Evolutionary conservation across 495 filamentous ascomycete species (phyloP).

Genomic region (Thozetella sp.): DNA sequence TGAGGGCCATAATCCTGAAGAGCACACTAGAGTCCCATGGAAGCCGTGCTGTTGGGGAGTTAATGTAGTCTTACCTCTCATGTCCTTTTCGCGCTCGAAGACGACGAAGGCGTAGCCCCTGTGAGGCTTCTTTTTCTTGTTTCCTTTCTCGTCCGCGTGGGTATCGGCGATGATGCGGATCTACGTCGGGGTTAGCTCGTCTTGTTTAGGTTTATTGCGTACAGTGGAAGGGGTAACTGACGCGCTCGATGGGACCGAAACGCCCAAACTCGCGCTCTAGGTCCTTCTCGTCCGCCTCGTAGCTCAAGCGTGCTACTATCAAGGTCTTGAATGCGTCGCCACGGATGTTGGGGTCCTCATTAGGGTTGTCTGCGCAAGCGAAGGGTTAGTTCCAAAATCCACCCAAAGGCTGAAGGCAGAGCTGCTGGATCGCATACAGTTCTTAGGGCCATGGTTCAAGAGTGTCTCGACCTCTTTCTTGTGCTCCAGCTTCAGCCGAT

Average conservation of each 20-base stretch:
- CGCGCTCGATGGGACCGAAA: conserved; percentile 92
- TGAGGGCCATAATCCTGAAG: conserved; percentile 53
- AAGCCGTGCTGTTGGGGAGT: conserved; percentile 36
- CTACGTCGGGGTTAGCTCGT: conserved; percentile 43
- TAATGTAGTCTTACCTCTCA: conserved; percentile 84
- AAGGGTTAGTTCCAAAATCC: conserved; percentile 8
- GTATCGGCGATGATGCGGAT: conserved; percentile 82
- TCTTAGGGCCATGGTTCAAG: conserved; percentile 63
- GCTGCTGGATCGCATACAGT: conserved; percentile 58
- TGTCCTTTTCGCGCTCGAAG: conserved; percentile 96
- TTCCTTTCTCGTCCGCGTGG: conserved; percentile 66
- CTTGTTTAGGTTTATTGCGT: not conserved
- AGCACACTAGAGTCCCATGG: conserved; percentile 15
- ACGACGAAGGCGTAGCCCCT: conserved; percentile 96
- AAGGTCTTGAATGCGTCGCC: conserved; percentile 95
- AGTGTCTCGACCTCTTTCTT: conserved; percentile 63
- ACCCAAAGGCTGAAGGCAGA: conserved; percentile 3
- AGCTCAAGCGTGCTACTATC: conserved; percentile 88
- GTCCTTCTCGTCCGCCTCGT: conserved; percentile 85
- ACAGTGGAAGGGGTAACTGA: conserved; percentile 39
- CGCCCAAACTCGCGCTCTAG: conserved; percentile 93
- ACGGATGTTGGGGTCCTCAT: conserved; percentile 79
- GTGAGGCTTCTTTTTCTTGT: conserved; percentile 81
- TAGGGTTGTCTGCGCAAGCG: conserved; percentile 59
- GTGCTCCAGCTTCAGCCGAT: conserved; percentile 79